Evolutionary conservation across 2,329 filamentous ascomycete species (phyloP).

Genomic region (Botrytis tulipae): DNA sequence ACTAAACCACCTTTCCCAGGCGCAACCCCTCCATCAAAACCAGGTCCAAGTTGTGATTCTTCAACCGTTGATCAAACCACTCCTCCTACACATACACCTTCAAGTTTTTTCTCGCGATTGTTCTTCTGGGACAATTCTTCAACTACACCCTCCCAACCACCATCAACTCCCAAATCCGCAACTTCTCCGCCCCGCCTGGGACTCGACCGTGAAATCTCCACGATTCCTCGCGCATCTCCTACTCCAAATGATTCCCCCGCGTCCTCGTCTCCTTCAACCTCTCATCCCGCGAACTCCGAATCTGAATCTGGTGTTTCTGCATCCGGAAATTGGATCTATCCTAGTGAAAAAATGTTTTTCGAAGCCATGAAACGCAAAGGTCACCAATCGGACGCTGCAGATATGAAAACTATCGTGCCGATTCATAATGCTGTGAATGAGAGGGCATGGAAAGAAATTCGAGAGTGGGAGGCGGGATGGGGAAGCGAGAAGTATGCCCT

Average conservation of each 20-base stretch:
- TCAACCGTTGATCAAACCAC: constrained; percentile 40
- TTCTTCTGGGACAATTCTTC: constrained; percentile 19
- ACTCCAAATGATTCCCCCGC: constrained; percentile 40
- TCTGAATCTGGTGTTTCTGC: constrained; percentile 67
- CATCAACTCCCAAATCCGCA: constrained; percentile 68
- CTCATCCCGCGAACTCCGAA: constrained; percentile 69
- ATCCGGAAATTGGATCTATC: constrained; percentile 94
- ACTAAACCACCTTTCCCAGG: constrained; percentile 32
- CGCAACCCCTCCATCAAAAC: constrained; percentile 34
- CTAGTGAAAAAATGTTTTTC: constrained; percentile 96
- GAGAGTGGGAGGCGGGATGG: constrained; percentile 78
- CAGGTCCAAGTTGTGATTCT: constrained; percentile 40
- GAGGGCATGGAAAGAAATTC: constrained; percentile 89
- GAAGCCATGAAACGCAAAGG: constrained; percentile 92
- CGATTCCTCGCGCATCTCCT: constrained; percentile 66
- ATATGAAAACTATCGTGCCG: constrained; percentile 90
- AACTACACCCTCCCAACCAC: constrained; percentile 43
- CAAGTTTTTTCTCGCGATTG: constrained; percentile 28
- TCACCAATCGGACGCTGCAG: constrained; percentile 64
- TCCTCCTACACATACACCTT: constrained; percentile 37
- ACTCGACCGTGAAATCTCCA: constrained; percentile 71
- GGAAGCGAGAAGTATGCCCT: constrained; percentile 53
- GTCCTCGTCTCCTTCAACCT: constrained; percentile 26
- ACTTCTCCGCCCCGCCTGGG: constrained; percentile 63
- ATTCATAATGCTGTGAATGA: constrained; percentile 99